Evolutionary conservation across 23 red algal genomes (phyloP), one percentile per base, ranked within the genome.

Genomic region (Gracilariopsis chorda): DNA sequence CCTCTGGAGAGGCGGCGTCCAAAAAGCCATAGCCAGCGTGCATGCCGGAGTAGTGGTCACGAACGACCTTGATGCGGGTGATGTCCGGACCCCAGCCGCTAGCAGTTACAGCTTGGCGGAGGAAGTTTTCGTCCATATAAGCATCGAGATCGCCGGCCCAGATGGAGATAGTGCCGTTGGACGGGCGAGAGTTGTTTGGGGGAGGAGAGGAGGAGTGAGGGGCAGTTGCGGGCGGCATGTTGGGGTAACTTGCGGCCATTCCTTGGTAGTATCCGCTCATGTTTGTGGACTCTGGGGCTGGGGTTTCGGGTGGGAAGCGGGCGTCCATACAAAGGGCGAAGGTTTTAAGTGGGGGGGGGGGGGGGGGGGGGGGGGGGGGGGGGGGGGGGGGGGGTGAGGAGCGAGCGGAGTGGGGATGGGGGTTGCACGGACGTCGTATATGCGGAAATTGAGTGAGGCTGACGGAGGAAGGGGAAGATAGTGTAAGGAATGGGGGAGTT

Each of bases 61-160:
- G 79, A 16, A 95, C 86, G 55, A 95, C 93, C 73, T 95, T 95
- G 53, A 95, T 87, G 42, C 93, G 93, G 47, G 77, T 83, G 49
- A 95, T 87, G 71, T 95, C 82, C 19, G 77, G 56, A 43, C 67
- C 78, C 93, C 93, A 95, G 59, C 93, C 93, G 62, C 68, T 80
- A 8, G 82, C 84, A 37, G 87, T 65, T 19, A 95, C 93, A 36
- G 93, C 93, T 57, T 84, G 80, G 34, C 77, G 49, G 47, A 95
- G 83, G 48, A 95, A 95, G 41, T 62, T 87, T 40, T 95, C 93
- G 47, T 95, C 93, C 93, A 95, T 95, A 47, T 90, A 95, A 3
- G 87, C 73, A 75, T 95, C 93, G 24, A 95, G 88, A 83, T 95
- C 93, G 29, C 93, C 93, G 0, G 87, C 93, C 93, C 93, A 95